phyloP scores from a whole-genome alignment of 441 rosid genomes.

The Gossypium aridum region DNA sequence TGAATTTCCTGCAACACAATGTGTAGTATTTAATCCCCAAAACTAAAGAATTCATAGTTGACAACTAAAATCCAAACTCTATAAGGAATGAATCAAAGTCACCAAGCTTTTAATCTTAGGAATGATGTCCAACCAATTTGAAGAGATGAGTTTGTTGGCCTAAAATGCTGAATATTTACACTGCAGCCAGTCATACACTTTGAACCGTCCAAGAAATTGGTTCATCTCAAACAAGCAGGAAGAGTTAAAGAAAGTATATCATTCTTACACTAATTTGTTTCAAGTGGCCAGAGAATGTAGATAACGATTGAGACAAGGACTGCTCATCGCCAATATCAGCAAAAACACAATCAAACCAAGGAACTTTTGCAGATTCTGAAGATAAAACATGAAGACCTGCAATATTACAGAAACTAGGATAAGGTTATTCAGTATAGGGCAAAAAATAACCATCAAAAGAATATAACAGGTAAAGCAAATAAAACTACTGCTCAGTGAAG shows the following conservation, averaged over 20 bases:
- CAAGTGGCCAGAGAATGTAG: slow-evolving; percentile 95
- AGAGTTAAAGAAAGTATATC: slow-evolving; percentile 11
- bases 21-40: background rate
- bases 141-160: background rate
- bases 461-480: background rate
- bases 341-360: slow-evolving; percentile 90
- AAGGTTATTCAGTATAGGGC: slow-evolving; percentile 1
- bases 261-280: slow-evolving; percentile 80
- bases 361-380: slow-evolving; percentile 76
- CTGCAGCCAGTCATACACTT: background rate
- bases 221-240: slow-evolving; percentile 3
- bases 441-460: background rate
- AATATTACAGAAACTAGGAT: slow-evolving; percentile 12
- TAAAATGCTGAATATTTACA: slow-evolving; percentile 9
- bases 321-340: slow-evolving; percentile 98
- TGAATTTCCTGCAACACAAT: slow-evolving; percentile 61
- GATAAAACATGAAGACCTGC: slow-evolving; percentile 86
- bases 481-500: background rate
- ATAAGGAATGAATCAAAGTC: background rate
- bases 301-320: slow-evolving; percentile 81
- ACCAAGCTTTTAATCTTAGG: slow-evolving; percentile 3
- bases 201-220: slow-evolving; percentile 14
- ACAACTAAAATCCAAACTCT: background rate
- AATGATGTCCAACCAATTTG: background rate
- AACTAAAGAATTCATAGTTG: background rate